Percentiles rank a stretch among this genome's conserved stretches.
Conservation (phyloP, 2,329 filamentous ascomycete species). For the Hortaea sp. region DNA sequence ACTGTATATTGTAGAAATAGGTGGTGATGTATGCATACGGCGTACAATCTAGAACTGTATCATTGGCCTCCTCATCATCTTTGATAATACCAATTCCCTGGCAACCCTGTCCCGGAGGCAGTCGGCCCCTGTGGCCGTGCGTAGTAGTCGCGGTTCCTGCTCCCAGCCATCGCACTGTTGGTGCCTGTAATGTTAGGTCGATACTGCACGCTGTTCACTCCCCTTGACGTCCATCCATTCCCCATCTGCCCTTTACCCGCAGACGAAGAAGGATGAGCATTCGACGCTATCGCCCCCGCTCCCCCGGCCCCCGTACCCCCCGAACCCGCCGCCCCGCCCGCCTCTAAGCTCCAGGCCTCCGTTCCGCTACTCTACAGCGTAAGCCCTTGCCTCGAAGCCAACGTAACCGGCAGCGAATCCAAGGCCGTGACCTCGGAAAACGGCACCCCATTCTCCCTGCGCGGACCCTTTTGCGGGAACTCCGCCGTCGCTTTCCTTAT, state of each 20-base stretch:
- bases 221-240: neutral
- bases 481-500: conserved; percentile 36
- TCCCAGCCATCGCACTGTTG: neutral
- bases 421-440: conserved; percentile 3
- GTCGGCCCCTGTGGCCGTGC: neutral
- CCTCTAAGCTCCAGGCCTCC: neutral
- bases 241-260: neutral
- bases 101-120: neutral
- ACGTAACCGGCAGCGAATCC: conserved; percentile 2
- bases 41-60: too few species aligned
- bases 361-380: conserved; percentile 2
- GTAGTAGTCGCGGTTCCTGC: neutral
- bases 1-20: too few species aligned
- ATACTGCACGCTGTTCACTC: neutral
- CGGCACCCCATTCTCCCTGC: conserved; percentile 1
- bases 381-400: conserved; percentile 3
- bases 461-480: conserved; percentile 8
- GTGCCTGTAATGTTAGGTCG: neutral
- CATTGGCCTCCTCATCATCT: too few species aligned
- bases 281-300: neutral
- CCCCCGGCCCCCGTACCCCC: too few species aligned
- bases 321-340: neutral
- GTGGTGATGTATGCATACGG: too few species aligned
- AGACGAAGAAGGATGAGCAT: neutral
- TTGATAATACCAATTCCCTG: neutral